Conservation (phyloP, 768 basidiomycete genomes). For the Mycena leptocephala region DNA sequence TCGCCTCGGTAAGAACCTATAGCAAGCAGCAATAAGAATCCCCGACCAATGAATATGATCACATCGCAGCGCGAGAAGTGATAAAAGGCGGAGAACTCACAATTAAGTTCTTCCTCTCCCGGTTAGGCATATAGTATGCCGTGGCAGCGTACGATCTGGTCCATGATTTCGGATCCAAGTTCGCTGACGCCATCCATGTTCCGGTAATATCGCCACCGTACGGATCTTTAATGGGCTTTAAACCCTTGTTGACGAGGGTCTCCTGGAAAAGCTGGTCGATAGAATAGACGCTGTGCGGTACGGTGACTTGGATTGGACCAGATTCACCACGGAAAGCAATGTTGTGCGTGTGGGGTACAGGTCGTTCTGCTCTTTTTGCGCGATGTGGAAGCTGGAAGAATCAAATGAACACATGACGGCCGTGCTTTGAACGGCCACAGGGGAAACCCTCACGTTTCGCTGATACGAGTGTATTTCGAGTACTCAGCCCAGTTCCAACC, state of each 20-base stretch:
- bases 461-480: conserved; percentile 53
- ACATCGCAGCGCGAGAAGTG: too few relatives aligned
- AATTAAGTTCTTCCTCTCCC: conserved; percentile 23
- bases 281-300: conserved; percentile 43
- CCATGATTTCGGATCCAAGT: conserved; percentile 44
- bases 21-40: conserved; percentile 18
- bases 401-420: not conserved
- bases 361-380: conserved; percentile 43
- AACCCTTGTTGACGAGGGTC: conserved; percentile 45
- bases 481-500: conserved; percentile 70
- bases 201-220: conserved; percentile 46
- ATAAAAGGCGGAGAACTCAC: conserved; percentile 31
- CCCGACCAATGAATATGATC: too few relatives aligned
- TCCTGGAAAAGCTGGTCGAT: conserved; percentile 44
- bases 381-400: conserved; percentile 44
- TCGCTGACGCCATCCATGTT: conserved; percentile 36
- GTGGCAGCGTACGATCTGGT: conserved; percentile 48
- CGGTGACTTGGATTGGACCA: conserved; percentile 48
- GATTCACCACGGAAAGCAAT: conserved; percentile 40
- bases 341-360: conserved; percentile 47
- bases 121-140: conserved; percentile 38
- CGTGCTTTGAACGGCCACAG: not conserved
- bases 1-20: not conserved
- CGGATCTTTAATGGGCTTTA: conserved; percentile 44
- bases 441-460: conserved; percentile 50